Evolutionary conservation across 345 rosid genomes (phyloP), one percentile per base, ranked within the genome.

Genomic region (Sisymbrium irio): DNA sequence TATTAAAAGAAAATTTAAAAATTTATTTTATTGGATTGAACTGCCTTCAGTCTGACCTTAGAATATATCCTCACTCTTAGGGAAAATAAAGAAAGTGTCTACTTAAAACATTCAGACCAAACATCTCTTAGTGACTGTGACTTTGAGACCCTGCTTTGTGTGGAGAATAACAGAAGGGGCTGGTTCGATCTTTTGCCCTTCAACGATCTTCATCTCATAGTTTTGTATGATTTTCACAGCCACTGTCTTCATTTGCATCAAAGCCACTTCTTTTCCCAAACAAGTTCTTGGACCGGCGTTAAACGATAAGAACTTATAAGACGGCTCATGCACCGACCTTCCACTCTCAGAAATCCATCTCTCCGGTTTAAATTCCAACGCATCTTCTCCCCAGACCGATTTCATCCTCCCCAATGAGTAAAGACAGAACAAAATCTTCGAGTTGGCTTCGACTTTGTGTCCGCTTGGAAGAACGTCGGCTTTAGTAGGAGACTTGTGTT

Each of bases 251-350:
- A 76, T 76, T 19, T 76, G 79, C 50, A 17, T 55, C 50, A 76
- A 12, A 35, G 79, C 79, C 27, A 76, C 79, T 54, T 76, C 75
- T 62, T 76, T 76, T 6, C 80, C 80, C 28, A 77, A 65, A 62
- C 80, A 77, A 35, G 80, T 62, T 47, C 80, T 70, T 70, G 80
- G 80, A 47, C 80, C 80, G 0, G 81, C 81, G 35, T 78, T 78
- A 32, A 78, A 78, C 1, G 81, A 51, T 4, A 72, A 66, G 72
- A 78, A 78, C 77, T 78, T 78, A 39, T 72, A 72, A 53, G 77
- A 78, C 15, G 81, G 81, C 45, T 78, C 81, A 36, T 78, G 81
- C 1, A 59, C 72, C 19, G 57, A 54, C 45, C 9, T 72, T 5
- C 81, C 81, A 17, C 42, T 67, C 20, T 67, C 59, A 17, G 81